Conservation (phyloP, 495 filamentous ascomycete species). For the Antarctomyces pellizariae region DNA sequence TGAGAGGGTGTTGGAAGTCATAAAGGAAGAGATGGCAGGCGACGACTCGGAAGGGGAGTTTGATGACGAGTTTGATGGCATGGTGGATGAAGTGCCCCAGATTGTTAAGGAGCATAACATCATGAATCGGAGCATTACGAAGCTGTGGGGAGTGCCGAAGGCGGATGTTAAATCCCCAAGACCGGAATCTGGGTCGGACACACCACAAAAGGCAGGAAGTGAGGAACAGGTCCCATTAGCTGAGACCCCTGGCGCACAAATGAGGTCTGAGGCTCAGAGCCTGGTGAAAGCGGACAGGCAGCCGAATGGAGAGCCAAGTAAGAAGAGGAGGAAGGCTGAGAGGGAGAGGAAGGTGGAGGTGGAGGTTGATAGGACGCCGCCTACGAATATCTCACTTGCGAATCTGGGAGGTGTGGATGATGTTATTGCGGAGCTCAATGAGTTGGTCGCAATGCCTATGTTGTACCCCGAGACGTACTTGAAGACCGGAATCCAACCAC, state of each 20-base stretch:
- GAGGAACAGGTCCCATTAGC: constrained; percentile 8
- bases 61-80: constrained; percentile 42
- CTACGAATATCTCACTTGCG: constrained; percentile 47
- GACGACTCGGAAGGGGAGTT: constrained; percentile 26
- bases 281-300: constrained; percentile 16
- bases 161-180: constrained; percentile 12
- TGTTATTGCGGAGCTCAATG: constrained; percentile 50
- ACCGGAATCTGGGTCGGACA: constrained; percentile 7
- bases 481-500: constrained; percentile 46
- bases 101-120: constrained; percentile 34
- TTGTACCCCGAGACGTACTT: constrained; percentile 32
- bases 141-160: constrained; percentile 35
- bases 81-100: constrained; percentile 21
- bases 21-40: constrained; percentile 37
- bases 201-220: too few species aligned
- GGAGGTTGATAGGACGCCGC: constrained; percentile 40
- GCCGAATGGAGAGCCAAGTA: constrained; percentile 40
- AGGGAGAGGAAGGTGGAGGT: constrained; percentile 17
- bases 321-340: constrained; percentile 37
- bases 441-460: constrained; percentile 66
- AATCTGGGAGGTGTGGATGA: constrained; percentile 75
- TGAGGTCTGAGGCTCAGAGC: constrained; percentile 14
- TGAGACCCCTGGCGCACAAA: constrained; percentile 1
- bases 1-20: constrained; percentile 55
- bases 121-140: constrained; percentile 53